Evolutionary conservation across 2,329 filamentous ascomycete genomes (phyloP).

Genomic region (Talaromyces sp.): DNA sequence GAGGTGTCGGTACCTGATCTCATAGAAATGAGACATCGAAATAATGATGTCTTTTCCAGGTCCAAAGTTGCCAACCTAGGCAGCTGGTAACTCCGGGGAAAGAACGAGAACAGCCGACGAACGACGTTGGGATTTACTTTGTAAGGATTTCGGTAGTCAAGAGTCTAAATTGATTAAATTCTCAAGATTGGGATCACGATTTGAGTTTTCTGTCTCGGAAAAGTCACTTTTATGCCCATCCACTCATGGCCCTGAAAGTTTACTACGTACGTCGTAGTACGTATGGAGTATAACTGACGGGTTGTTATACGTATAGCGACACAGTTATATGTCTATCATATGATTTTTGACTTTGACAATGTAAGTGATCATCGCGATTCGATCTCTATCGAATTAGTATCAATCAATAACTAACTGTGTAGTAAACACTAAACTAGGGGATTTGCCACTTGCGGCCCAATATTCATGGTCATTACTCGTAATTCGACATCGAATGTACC

Average conservation of each 20-base stretch:
- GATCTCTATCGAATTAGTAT: too few species aligned
- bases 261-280: neutral
- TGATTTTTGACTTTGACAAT: neutral
- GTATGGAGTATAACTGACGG: neutral
- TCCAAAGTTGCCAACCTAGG: neutral
- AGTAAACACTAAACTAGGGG: neutral
- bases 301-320: neutral
- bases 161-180: constrained; percentile 9
- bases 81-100: neutral
- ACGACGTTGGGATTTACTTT: constrained; percentile 6
- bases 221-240: neutral
- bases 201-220: constrained; percentile 1
- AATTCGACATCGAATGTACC: neutral
- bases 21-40: neutral
- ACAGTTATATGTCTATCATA: neutral
- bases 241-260: neutral
- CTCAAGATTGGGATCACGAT: neutral
- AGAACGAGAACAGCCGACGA: neutral
- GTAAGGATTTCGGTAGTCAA: neutral
- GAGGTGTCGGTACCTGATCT: neutral
- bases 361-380: neutral
- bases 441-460: neutral
- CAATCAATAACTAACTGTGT: neutral
- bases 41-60: neutral
- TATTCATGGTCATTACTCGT: neutral